Conservation (phyloP, 202 grass and related monocot species). For the Dendrocalamus latiflorus region DNA sequence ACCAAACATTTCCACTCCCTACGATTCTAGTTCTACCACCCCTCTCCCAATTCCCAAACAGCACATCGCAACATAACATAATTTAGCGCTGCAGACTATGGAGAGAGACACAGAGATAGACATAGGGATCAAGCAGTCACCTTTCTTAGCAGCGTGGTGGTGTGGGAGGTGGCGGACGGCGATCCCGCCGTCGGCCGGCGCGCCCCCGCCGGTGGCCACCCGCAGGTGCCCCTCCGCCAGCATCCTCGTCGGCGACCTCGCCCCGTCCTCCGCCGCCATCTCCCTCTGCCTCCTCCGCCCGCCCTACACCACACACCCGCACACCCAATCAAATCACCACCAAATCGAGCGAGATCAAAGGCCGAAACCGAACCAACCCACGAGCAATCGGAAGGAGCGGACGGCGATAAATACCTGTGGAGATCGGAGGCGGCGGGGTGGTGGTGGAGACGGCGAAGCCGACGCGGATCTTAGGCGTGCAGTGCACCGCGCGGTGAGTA, state of each 20-base stretch:
- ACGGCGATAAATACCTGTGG: slow-evolving; percentile 13
- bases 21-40: background rate
- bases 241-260: slow-evolving; percentile 67
- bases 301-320: background rate
- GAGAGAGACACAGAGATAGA: background rate
- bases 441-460: background rate
- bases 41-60: background rate
- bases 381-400: background rate
- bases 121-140: background rate
- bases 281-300: slow-evolving; percentile 30
- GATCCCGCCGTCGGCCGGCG: slow-evolving; percentile 55
- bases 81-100: background rate
- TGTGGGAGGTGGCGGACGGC: slow-evolving; percentile 65
- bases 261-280: slow-evolving; percentile 54
- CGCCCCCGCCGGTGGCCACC: slow-evolving; percentile 59
- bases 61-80: background rate
- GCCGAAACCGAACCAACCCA: too few relatives aligned
- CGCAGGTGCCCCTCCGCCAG: slow-evolving; percentile 62
- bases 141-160: slow-evolving; percentile 47
- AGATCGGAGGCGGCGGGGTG: slow-evolving; percentile 28
- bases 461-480: slow-evolving; percentile 41
- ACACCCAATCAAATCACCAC: too few relatives aligned
- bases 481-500: slow-evolving; percentile 9
- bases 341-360: too few relatives aligned
- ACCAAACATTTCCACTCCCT: background rate